Evolutionary conservation across 495 filamentous ascomycete genomes (phyloP), one percentile per base, ranked within the genome.

Genomic region (Penicillium coprophilum): DNA sequence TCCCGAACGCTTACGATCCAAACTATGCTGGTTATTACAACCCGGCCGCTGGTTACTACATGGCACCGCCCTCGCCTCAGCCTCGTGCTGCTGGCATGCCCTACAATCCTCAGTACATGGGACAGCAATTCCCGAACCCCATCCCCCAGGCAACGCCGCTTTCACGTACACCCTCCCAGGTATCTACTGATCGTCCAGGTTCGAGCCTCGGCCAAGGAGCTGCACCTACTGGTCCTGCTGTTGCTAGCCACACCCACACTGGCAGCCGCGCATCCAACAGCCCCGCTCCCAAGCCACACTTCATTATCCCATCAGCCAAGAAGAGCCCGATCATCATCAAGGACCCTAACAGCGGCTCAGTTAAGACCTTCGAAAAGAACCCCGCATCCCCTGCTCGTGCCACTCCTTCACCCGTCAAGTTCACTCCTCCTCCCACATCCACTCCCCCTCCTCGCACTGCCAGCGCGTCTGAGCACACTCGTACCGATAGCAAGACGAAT

Each of bases 91-190:
- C 73, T 46, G 82, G 77, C 69, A 84, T 84, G 63, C 70, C 69
- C 21, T 81, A 75, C 59, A 76, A 65, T 70, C 77, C 56, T 39
- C 82, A 71, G 77, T 56, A 57, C 80, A 64, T 54, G 52, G 52
- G 52, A 23, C 21, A 45, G 15, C 52, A 54, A 38, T 54, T 34
- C 52, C 41, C 52, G 9, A 43, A 27, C 23, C 68, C 77, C 62
- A 75, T 77, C 55, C 74, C 77, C 44, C 79, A 83, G 67, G 74
- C 84, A 15, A 81, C 84, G 20, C 76, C 86, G 10, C 89, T 96
- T 84, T 93, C 91, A 8, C 87, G 92, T 63, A 88, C 84, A 46
- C 83, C 89, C 4, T 96, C 92, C 7, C 88, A 94, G 67, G 76
- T 92, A 36, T 92, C 87, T 21, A 78, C 79, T 54, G 87, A 94